Percentiles rank a stretch among this genome's conserved stretches.
These are phyloP conservation scores for Colletotrichum sp. DNA, from an alignment of 2,329 filamentous ascomycete species.

Conservation along the genomic window DNA sequence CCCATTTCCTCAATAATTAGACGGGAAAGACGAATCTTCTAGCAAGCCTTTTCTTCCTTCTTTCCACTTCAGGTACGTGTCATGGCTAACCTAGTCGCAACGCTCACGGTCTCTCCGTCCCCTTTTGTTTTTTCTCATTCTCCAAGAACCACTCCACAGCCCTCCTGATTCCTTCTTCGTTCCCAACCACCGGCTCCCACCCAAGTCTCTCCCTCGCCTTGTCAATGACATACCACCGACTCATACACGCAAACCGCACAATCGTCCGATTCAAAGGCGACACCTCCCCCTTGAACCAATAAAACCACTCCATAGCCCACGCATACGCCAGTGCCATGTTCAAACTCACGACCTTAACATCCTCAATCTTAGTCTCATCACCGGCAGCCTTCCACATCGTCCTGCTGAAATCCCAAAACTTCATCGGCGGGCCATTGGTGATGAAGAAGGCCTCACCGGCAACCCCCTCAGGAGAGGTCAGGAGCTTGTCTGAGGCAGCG, in stretches of 20 bases:
- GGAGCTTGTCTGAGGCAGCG: slow-evolving; percentile 61
- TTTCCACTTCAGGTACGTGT: too few relatives aligned
- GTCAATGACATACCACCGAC: slow-evolving; percentile 34
- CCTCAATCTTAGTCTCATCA: background rate
- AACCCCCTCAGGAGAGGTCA: slow-evolving; percentile 48
- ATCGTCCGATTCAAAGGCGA: slow-evolving; percentile 30
- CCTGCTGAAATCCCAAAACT: slow-evolving; percentile 67
- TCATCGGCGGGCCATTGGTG: slow-evolving; percentile 66
- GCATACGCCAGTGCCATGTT: background rate
- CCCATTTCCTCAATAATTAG: too few relatives aligned
- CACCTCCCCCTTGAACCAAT: slow-evolving; percentile 27
- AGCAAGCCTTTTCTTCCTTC: too few relatives aligned
- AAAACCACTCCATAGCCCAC: slow-evolving; percentile 29
- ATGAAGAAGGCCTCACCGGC: slow-evolving; percentile 70
- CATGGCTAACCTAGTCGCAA: too few relatives aligned
- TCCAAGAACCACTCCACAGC: slow-evolving; percentile 25
- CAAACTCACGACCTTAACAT: background rate
- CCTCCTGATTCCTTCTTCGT: slow-evolving; percentile 32
- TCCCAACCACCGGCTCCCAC: slow-evolving; percentile 30
- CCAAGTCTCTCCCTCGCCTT: slow-evolving; percentile 35
- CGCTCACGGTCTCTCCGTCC: background rate
- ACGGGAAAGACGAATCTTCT: too few relatives aligned
- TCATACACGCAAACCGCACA: slow-evolving; percentile 32
- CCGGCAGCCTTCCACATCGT: slow-evolving; percentile 52
- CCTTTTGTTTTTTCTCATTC: slow-evolving; percentile 3